These are phyloP conservation scores for Acer saccharum DNA, from an alignment of 345 rosid genomes.

Conservation along the genomic window DNA sequence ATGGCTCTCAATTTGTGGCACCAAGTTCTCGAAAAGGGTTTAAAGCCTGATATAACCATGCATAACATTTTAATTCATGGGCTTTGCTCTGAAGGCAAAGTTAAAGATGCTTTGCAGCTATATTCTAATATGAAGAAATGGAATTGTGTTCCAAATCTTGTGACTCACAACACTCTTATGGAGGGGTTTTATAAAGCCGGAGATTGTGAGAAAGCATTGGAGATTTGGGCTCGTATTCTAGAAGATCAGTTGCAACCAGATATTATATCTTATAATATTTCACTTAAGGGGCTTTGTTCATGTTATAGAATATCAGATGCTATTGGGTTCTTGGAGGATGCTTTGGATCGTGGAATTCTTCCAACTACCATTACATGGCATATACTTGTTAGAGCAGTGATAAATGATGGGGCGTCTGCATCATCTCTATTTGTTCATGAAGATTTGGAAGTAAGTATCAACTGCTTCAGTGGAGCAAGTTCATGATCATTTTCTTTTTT, in stretches of 20 bases:
- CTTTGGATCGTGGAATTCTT: conserved; percentile 56
- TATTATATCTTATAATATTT: conserved; percentile 79
- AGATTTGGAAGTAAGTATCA: not conserved
- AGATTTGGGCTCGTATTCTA: conserved; percentile 65
- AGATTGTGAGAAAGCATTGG: conserved; percentile 57
- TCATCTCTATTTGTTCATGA: conserved; percentile 8
- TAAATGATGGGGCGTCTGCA: conserved; percentile 22
- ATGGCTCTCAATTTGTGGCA: conserved; percentile 71
- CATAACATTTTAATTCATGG: conserved; percentile 82
- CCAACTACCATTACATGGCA: conserved; percentile 76
- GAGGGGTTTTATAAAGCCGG: conserved; percentile 72
- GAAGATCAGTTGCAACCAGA: conserved; percentile 62
- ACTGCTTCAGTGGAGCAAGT: not conserved
- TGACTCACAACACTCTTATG: conserved; percentile 81
- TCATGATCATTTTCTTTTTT: not conserved
- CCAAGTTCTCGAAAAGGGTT: conserved; percentile 54
- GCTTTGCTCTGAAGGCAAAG: conserved; percentile 73
- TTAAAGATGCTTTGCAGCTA: conserved; percentile 63
- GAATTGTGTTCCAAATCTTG: conserved; percentile 70
- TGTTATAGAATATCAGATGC: conserved; percentile 63
- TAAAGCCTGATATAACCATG: conserved; percentile 69
- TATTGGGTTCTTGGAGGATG: conserved; percentile 60
- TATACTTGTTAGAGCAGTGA: conserved; percentile 79
- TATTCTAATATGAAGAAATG: conserved; percentile 56
- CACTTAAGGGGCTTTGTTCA: conserved; percentile 77